phyloP scores from a whole-genome alignment of 768 basidiomycete genomes.

The Panus rudis region DNA sequence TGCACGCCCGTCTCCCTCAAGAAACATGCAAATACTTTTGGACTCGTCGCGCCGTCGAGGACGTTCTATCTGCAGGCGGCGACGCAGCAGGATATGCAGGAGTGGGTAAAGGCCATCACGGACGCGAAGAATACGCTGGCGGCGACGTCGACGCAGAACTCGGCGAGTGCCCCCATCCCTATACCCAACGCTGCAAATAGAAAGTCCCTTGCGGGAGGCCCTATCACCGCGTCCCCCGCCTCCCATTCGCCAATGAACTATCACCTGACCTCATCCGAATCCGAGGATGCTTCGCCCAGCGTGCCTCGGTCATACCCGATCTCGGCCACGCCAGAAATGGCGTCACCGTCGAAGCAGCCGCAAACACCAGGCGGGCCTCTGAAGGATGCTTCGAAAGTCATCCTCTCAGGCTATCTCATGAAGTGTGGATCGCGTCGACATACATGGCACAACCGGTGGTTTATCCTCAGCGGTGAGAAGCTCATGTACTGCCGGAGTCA shows the following conservation, averaged over 20 bases:
- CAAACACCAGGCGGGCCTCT: too few relatives aligned
- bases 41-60: constrained; percentile 81
- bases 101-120: constrained; percentile 82
- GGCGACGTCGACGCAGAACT: constrained; percentile 54
- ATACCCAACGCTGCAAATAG: constrained; percentile 10
- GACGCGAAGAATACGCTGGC: constrained; percentile 61
- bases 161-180: constrained; percentile 38
- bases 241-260: constrained; percentile 35
- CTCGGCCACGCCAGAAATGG: constrained; percentile 18
- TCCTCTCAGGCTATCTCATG: constrained; percentile 89
- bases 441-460: constrained; percentile 97
- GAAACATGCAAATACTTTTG: constrained; percentile 83
- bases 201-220: constrained; percentile 11
- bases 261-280: constrained; percentile 69
- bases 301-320: constrained; percentile 35
- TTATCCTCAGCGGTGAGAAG: constrained; percentile 83
- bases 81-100: constrained; percentile 60
- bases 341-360: constrained; percentile 39
- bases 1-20: constrained; percentile 85
- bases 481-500: constrained; percentile 87
- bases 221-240: constrained; percentile 35
- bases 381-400: constrained; percentile 67
- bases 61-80: constrained; percentile 90
- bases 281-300: constrained; percentile 59
- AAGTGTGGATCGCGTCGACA: constrained; percentile 92